These are phyloP conservation scores for Ophiognomonia clavigignenti-juglandacearum DNA, from an alignment of 2,329 filamentous ascomycete genomes.

Conservation along the genomic window DNA sequence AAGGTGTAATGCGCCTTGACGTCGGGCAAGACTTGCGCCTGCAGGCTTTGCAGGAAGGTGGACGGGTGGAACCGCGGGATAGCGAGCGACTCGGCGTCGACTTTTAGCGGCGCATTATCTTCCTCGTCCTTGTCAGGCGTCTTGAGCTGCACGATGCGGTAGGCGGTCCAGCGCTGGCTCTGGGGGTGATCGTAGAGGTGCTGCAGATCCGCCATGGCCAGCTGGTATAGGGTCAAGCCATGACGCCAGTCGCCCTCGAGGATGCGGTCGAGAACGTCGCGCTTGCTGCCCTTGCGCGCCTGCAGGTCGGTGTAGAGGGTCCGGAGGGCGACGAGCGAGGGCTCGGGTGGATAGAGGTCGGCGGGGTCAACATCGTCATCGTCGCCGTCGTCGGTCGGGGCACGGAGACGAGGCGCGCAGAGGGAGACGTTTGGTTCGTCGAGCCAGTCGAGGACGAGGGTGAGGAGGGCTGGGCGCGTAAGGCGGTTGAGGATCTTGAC, in stretches of 20 bases:
- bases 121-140: slow-evolving; percentile 28
- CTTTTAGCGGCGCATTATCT: slow-evolving; percentile 34
- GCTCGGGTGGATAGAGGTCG: slow-evolving; percentile 65
- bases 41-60: slow-evolving; percentile 72
- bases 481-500: slow-evolving; percentile 64
- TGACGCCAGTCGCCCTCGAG: slow-evolving; percentile 65
- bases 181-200: slow-evolving; percentile 61
- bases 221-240: slow-evolving; percentile 60
- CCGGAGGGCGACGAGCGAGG: slow-evolving; percentile 61
- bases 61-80: slow-evolving; percentile 74
- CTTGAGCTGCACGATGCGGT: slow-evolving; percentile 51
- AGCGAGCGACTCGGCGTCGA: slow-evolving; percentile 41
- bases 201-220: slow-evolving; percentile 65
- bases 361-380: slow-evolving; percentile 53
- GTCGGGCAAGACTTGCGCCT: slow-evolving; percentile 68
- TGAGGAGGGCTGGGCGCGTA: slow-evolving; percentile 66
- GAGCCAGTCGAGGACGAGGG: slow-evolving; percentile 73
- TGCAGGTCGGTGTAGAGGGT: slow-evolving; percentile 59
- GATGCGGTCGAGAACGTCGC: slow-evolving; percentile 60
- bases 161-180: slow-evolving; percentile 60
- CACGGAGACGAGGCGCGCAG: slow-evolving; percentile 54
- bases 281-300: slow-evolving; percentile 53
- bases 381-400: slow-evolving; percentile 36
- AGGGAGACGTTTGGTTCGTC: slow-evolving; percentile 57
- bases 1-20: slow-evolving; percentile 83